Percentiles rank a stretch among this genome's conserved stretches.
Evolutionary conservation across 805 yeast species (phyloP).

Genomic region (Candida namnaoensis): DNA sequence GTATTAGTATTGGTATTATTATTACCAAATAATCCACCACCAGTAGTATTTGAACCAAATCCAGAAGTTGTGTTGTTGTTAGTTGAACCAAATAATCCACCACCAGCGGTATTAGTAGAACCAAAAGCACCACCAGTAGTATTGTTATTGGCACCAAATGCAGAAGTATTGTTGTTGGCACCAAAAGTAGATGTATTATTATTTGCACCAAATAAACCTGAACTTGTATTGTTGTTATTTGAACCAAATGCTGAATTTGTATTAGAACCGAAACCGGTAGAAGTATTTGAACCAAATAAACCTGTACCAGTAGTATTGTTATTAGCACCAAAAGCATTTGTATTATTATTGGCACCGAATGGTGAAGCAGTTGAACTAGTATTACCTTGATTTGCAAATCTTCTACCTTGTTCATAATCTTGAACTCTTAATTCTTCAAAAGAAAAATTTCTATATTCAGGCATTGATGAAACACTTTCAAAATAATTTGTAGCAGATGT

Average conservation of each 20-base stretch:
- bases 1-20: constrained; percentile 16
- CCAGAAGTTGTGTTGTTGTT: constrained; percentile 14
- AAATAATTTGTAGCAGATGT: constrained; percentile 48
- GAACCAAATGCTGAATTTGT: constrained; percentile 32
- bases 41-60: constrained; percentile 18
- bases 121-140: constrained; percentile 23
- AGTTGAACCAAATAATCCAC: constrained; percentile 22
- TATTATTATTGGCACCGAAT: constrained; percentile 9
- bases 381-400: constrained; percentile 37
- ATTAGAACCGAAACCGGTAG: constrained; percentile 7
- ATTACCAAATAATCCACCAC: constrained; percentile 20
- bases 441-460: constrained; percentile 75
- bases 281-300: constrained; percentile 14
- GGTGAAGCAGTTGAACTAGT: constrained; percentile 15
- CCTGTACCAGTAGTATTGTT: constrained; percentile 16
- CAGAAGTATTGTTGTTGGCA: constrained; percentile 15
- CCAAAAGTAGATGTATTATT: constrained; percentile 25
- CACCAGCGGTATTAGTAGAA: constrained; percentile 15
- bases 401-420: constrained; percentile 74
- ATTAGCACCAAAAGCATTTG: constrained; percentile 12
- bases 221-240: constrained; percentile 13
- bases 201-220: constrained; percentile 35
- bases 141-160: constrained; percentile 22
- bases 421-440: constrained; percentile 83
- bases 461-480: constrained; percentile 82